phyloP scores from a whole-genome alignment of 305 asterid species.

The Fraxinus xanthoxyloides region DNA sequence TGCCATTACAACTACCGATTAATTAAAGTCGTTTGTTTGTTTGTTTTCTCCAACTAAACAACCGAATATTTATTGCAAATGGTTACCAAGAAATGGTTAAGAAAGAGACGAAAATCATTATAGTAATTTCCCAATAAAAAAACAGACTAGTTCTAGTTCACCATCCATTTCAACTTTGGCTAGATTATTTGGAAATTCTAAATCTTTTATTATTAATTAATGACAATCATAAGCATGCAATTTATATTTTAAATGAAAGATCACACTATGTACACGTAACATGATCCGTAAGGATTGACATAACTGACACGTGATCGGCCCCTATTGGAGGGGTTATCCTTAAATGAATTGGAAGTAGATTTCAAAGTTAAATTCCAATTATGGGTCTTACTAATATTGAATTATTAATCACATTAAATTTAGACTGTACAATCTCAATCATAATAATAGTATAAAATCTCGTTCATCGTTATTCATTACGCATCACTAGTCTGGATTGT shows the following conservation, averaged over 20 bases:
- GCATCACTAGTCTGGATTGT: background rate
- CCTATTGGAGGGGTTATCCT: too few species aligned
- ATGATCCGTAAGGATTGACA: too few species aligned
- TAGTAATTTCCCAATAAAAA: background rate
- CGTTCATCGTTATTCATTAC: background rate
- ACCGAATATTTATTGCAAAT: background rate
- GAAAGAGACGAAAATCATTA: background rate
- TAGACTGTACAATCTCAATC: background rate
- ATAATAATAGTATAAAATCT: too few species aligned
- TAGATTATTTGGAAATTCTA: background rate
- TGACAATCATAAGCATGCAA: too few species aligned
- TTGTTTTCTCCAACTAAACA: slow-evolving; percentile 13
- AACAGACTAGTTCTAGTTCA: background rate
- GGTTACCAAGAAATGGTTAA: background rate
- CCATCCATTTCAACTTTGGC: background rate
- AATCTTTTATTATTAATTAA: background rate
- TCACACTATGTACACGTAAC: too few species aligned
- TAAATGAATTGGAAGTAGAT: too few species aligned
- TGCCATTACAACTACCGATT: slow-evolving; percentile 27
- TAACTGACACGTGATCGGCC: too few species aligned
- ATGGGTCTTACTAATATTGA: background rate
- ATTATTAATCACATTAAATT: background rate
- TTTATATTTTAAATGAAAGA: too few species aligned
- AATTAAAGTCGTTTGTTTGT: background rate
- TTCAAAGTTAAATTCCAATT: background rate